A percentile compares a stretch with the other conserved stretches of the same genome.
These are phyloP conservation scores for Tritrichomonas foetus DNA, from an alignment of 208 protist genomes.

Conservation along the genomic window DNA sequence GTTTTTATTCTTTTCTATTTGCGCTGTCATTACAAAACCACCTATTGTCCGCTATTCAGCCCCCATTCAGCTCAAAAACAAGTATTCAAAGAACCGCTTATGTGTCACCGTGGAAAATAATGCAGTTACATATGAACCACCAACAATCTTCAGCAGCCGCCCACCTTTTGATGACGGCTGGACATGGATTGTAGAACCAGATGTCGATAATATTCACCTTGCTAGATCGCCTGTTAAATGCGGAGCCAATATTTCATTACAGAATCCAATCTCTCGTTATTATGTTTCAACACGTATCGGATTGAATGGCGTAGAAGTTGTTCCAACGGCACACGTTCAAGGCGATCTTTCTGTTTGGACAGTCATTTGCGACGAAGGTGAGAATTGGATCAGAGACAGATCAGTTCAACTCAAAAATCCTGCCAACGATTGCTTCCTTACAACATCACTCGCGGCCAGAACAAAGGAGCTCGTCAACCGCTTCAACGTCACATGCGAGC, in stretches of 20 bases:
- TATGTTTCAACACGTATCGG: neutral
- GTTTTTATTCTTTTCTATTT: neutral
- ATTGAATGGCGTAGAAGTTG: neutral
- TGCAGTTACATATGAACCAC: neutral
- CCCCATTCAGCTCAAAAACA: neutral
- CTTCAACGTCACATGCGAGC: neutral
- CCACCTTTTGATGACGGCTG: constrained; percentile 32
- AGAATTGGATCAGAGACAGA: neutral
- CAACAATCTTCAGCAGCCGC: neutral
- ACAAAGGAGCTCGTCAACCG: neutral
- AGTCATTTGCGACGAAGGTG: neutral
- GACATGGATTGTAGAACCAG: neutral
- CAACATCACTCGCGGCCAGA: neutral
- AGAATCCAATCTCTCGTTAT: neutral
- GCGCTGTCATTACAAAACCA: neutral
- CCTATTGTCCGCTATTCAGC: neutral
- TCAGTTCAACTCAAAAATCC: neutral
- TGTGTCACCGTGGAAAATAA: neutral
- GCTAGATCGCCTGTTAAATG: neutral
- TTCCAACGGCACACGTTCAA: neutral
- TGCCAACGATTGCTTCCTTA: neutral
- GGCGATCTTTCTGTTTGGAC: neutral
- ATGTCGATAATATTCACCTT: neutral
- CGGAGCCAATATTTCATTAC: neutral
- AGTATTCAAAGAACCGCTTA: neutral